Evolutionary conservation across 108 stramenopile genomes (phyloP).

Genomic region (Cyclotella cryptica): DNA sequence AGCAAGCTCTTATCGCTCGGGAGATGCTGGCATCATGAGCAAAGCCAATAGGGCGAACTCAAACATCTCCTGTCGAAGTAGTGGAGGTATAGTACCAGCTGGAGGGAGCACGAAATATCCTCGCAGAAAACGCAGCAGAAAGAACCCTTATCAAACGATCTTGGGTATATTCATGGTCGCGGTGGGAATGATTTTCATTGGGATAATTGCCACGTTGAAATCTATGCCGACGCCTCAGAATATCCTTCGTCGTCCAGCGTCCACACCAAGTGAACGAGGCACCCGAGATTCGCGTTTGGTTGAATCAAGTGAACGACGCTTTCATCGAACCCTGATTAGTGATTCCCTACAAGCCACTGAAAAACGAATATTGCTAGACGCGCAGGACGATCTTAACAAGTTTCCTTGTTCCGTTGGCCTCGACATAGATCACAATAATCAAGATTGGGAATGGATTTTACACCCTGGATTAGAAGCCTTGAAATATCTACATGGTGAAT

Average conservation of each 20-base stretch:
- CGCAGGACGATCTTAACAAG: constrained; percentile 25
- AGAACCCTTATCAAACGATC: background rate
- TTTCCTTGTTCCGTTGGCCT: constrained; percentile 45
- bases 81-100: too few species aligned
- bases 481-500: constrained; percentile 24
- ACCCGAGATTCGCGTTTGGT: background rate
- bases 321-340: background rate
- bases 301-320: background rate
- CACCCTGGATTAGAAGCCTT: constrained; percentile 48
- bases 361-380: constrained; percentile 13
- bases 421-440: constrained; percentile 15
- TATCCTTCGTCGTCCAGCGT: background rate
- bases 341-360: constrained; percentile 1
- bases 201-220: background rate
- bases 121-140: constrained; percentile 12
- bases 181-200: background rate
- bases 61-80: too few species aligned
- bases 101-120: background rate
- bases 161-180: background rate
- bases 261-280: background rate
- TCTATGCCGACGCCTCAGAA: background rate
- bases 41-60: too few species aligned
- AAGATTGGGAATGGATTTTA: constrained; percentile 45
- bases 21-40: too few species aligned
- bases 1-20: too few species aligned